phyloP scores from a whole-genome alignment of 208 protist genomes.

The Trypanosoma cruzi region DNA sequence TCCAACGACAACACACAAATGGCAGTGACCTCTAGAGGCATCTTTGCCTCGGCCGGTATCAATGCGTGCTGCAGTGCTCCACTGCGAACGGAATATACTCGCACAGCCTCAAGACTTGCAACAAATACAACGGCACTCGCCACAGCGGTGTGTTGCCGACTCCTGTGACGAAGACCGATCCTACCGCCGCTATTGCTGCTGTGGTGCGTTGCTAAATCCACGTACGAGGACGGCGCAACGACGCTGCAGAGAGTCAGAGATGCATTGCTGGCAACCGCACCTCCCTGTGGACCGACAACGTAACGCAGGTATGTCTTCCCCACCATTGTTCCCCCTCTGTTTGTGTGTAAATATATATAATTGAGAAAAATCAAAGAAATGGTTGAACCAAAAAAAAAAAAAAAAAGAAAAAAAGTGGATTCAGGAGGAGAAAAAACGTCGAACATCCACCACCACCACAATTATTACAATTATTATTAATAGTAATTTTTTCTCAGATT shows the following conservation, averaged over 20 bases:
- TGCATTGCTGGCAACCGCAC: constrained; percentile 64
- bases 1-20: constrained; percentile 61
- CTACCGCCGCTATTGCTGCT: constrained; percentile 13
- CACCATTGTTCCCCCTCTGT: constrained; percentile 46
- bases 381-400: constrained; percentile 14
- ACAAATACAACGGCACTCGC: constrained; percentile 63
- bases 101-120: constrained; percentile 84
- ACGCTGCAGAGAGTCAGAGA: constrained; percentile 56
- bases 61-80: constrained; percentile 72
- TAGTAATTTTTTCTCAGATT: too few relatives aligned
- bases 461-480: too few relatives aligned
- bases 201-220: background rate
- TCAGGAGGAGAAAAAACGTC: background rate
- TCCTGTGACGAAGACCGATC: constrained; percentile 7
- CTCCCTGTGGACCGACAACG: constrained; percentile 77
- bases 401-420: constrained; percentile 25
- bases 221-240: constrained; percentile 46
- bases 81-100: constrained; percentile 79
- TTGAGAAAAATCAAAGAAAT: background rate
- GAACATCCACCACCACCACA: background rate
- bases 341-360: background rate
- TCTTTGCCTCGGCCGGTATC: constrained; percentile 70
- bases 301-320: constrained; percentile 92
- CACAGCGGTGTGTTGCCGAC: constrained; percentile 10
- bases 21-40: constrained; percentile 79